These are phyloP conservation scores for Luvunga scandens DNA, from an alignment of 345 rosid genomes.

Conservation along the genomic window DNA sequence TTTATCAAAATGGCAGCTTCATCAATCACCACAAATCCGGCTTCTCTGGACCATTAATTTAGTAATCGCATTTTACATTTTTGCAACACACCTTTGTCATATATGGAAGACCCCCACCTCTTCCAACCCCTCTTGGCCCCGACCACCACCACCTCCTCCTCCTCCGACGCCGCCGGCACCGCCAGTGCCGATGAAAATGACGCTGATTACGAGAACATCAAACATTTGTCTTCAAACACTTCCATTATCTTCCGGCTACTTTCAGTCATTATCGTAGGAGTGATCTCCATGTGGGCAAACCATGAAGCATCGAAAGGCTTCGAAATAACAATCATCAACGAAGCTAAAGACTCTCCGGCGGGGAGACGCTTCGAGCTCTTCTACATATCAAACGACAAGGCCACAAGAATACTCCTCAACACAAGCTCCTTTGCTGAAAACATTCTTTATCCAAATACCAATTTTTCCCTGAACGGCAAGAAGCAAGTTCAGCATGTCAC, in stretches of 20 bases:
- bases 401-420: conserved; percentile 39
- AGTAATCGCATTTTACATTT: no score
- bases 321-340: conserved; percentile 37
- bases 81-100: neutral
- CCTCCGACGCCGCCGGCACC: neutral
- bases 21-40: neutral
- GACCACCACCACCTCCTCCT: neutral
- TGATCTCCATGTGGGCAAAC: conserved; percentile 60
- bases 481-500: conserved; percentile 34
- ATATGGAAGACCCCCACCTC: conserved; percentile 35
- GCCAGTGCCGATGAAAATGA: neutral
- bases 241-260: conserved; percentile 35
- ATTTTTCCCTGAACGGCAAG: conserved; percentile 14
- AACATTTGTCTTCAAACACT: conserved; percentile 1
- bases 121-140: conserved; percentile 30
- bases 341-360: conserved; percentile 29
- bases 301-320: conserved; percentile 56
- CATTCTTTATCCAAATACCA: conserved; percentile 30
- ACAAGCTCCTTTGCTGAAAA: conserved; percentile 38
- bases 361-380: conserved; percentile 43
- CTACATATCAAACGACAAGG: conserved; percentile 55
- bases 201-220: neutral
- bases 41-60: neutral
- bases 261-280: conserved; percentile 31
- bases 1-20: neutral